Evolutionary conservation across 495 filamentous ascomycete species (phyloP), one percentile per base, ranked within the genome.

Genomic region (Neurospora sp.): DNA sequence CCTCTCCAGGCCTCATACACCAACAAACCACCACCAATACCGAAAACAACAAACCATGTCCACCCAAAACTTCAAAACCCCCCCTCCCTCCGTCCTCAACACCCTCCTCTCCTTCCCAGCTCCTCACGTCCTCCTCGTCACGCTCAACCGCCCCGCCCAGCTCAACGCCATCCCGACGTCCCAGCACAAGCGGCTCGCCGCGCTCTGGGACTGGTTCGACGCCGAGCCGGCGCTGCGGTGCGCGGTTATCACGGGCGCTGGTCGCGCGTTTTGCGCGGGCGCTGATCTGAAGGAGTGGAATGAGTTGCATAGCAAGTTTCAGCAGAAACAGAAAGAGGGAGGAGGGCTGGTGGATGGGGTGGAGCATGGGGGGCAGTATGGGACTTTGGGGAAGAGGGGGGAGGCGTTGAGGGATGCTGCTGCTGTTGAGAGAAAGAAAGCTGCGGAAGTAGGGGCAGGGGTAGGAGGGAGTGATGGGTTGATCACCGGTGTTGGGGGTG

Each of bases 171-270:
- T 91, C 77, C 83, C 83, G 66, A 79, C 79, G 6, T 75, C 81
- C 5, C 84, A 85, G 62, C 87, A 91, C 82, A 74, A 77, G 72
- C 85, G 86, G 71, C 83, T 91, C 38, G 83, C 86, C 46, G 49
- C 70, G 1, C 79, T 91, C 3, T 91, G 83, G 81, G 75, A 75
- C 4, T 91, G 90, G 90, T 88, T 85, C 79, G 90, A 92, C 75
- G 74, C 71, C 20, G 85, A 90, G 77, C 87, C 87, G 3, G 75
- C 80, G 0, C 85, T 91, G 16, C 84, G 86, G 38, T 87, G 87
- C 76, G 89, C 86, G 39, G 78, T 89, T 5, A 66, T 91, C 41
- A 90, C 89, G 1, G 90, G 90, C 39, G 77, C 81, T 0, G 85
- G 83, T 1, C 78, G 84, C 42, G 86, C 86, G 5, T 90, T 90